Base-by-base conservation (phyloP, 257 asterid genomes). In the Solanum pennellii region DNA sequence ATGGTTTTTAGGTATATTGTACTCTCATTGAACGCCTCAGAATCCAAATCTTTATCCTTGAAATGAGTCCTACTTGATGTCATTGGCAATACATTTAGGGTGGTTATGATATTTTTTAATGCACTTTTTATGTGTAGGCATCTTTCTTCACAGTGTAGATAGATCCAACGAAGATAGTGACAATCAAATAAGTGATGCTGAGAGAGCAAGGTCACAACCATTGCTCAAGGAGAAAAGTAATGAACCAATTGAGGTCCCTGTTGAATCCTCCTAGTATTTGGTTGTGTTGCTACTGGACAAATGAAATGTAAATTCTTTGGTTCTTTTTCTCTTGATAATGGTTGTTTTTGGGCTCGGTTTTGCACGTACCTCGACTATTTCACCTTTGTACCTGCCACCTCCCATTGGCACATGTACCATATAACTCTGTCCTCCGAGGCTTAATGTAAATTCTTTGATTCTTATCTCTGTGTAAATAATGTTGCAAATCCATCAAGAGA, bases 131-230 rank as follows among this genome's bases (percentile, higher is more conserved):
- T 73, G 45, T 73, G 80, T 92, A 97, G 99, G 98, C 56, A 88
- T 94, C 18, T 97, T 97, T 89, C 60, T 97, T 77, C 93, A 88
- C 10, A 86, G 94, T 45, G 98, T 94, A 87, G 99, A 97, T 89
- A 91, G 97, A 84, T 94, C 88, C 83, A 18, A 95, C 13, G 98
- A 97, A 74, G 99, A 94, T 1, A 88, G 87, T 5, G 95, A 93
- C 88, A 89, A 89, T 23, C 84, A 90, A 10, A 82, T 72, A 62
- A 20, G 90, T 44, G 88, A 25, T 4, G 89, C 49, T 7, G 93
- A 92, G 71, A 93, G 91, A 88, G 42, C 94, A 13, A 92, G 90
- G 79, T 86, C 92, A 16, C 89, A 93, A 47, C 98, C 98, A 5
- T 92, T 95, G 93, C 99, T 94, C 16, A 93, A 89, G 47, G 94